Base-by-base conservation (phyloP, 306 rosid species). In the Crotalaria pallida region DNA sequence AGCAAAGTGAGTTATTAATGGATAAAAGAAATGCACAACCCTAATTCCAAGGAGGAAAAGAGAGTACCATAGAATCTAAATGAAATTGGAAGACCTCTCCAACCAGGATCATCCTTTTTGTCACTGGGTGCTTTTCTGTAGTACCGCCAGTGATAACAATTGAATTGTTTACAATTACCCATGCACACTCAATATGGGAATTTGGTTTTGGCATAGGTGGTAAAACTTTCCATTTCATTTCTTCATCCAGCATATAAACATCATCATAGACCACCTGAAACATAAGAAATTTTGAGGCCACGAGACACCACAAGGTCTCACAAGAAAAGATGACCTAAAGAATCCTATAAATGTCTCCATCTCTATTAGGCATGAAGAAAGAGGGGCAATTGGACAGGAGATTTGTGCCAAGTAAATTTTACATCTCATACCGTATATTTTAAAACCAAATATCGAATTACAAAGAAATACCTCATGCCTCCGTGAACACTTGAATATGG, bases 401-500 rank as follows among this genome's bases (percentile, higher is more conserved):
- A 36, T 27, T 43, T 26, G 59, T 58, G 62, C 15, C 19, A 40
- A 44, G 0, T 57, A 40, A 59, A 15, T 48, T 55, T 11, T 40
- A n/a, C 29, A 62, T 55, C 67, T 12, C 17, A n/a, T 41, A 67
- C 24, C 53, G 60, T 58, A 43, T 57, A 47, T 23, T 23, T 69
- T 26, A 41, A 22, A 40, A 58, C 38, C 15, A 68, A 27, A 0
- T 5, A 29, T 29, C 1, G 6, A 0, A 27, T 0, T 29, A 60
- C 38, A 36, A 29, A 29, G 43, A 7, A 16, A 44, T 80, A 93
- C 98, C 93, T 93, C 98, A 26, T 29, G 76, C 75, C 98, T 83
- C 68, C 98, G 97, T 0, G 98, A 93, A 69, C 98, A 90, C 81
- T 93, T 93, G 80, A 93, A 93, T 75, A 90, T 93, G 45, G 98